Conservation (phyloP, 306 rosid genomes). For the Lupinus albus region DNA sequence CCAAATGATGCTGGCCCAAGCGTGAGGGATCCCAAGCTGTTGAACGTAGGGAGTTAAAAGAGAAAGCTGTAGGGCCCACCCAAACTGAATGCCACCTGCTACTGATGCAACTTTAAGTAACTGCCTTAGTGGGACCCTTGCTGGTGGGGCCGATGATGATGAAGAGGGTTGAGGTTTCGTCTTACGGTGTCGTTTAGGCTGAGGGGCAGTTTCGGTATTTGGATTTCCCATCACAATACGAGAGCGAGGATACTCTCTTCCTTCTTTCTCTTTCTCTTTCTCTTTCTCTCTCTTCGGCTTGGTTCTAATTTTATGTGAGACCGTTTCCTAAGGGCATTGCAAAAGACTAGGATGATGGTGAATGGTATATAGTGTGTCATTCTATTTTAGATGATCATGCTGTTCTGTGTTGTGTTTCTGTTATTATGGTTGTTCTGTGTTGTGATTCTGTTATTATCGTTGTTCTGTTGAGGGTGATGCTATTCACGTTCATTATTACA, state of each 20-base stretch:
- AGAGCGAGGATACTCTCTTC: neutral
- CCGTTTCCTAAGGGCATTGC: slow-evolving; percentile 39
- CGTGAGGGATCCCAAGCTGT: slow-evolving; percentile 94
- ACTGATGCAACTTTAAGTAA: slow-evolving; percentile 76
- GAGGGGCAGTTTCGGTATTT: slow-evolving; percentile 49
- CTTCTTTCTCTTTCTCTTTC: too few relatives aligned
- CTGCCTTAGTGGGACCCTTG: slow-evolving; percentile 55
- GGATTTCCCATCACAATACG: slow-evolving; percentile 47
- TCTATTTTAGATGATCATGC: too few relatives aligned
- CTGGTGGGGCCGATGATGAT: neutral
- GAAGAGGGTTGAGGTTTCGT: slow-evolving; percentile 32
- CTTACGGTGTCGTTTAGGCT: slow-evolving; percentile 36
- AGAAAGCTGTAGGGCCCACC: slow-evolving; percentile 96
- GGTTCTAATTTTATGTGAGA: neutral
- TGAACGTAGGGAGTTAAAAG: slow-evolving; percentile 89
- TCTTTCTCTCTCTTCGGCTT: too few relatives aligned
- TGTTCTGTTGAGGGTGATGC: too few relatives aligned
- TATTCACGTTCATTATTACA: too few relatives aligned
- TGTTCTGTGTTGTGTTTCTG: too few relatives aligned
- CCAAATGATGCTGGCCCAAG: slow-evolving; percentile 92
- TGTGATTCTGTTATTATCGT: too few relatives aligned
- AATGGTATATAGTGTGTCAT: too few relatives aligned
- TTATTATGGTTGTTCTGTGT: too few relatives aligned
- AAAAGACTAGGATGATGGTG: slow-evolving; percentile 27
- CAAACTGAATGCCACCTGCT: slow-evolving; percentile 94